phyloP scores from a whole-genome alignment of 1,139 yeast species.

The Martiniozyma asiatica region DNA sequence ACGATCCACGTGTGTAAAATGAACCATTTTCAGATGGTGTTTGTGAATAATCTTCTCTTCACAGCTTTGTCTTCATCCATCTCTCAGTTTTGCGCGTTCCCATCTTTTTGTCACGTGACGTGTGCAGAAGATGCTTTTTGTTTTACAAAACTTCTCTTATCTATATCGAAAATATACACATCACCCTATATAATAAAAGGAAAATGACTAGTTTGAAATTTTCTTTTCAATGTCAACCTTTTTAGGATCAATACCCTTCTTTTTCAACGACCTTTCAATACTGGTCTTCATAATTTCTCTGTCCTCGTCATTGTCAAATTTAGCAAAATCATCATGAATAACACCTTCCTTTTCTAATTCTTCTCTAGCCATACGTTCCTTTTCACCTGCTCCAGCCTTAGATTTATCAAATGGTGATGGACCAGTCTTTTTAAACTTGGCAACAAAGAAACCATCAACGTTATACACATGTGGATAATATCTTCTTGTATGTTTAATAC shows the following conservation, averaged over 20 bases:
- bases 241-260: slow-evolving; percentile 71
- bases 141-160: too few species aligned
- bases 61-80: too few species aligned
- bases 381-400: slow-evolving; percentile 83
- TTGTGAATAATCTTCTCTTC: too few species aligned
- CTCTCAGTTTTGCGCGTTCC: too few species aligned
- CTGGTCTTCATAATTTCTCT: slow-evolving; percentile 62
- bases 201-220: too few species aligned
- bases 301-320: slow-evolving; percentile 70
- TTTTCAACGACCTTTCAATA: slow-evolving; percentile 59
- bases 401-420: slow-evolving; percentile 75
- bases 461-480: slow-evolving; percentile 97
- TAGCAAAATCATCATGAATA: slow-evolving; percentile 77
- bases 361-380: slow-evolving; percentile 67
- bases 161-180: too few species aligned
- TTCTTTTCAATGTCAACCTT: slow-evolving; percentile 24
- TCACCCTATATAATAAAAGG: too few species aligned
- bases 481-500: slow-evolving; percentile 73
- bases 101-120: too few species aligned
- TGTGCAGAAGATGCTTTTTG: too few species aligned
- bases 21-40: too few species aligned
- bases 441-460: slow-evolving; percentile 97
- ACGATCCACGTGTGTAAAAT: too few species aligned
- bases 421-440: slow-evolving; percentile 87
- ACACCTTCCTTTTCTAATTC: slow-evolving; percentile 74